These are phyloP conservation scores for Aspergillus sp. DNA, from an alignment of 2,329 filamentous ascomycete species.

Conservation along the genomic window DNA sequence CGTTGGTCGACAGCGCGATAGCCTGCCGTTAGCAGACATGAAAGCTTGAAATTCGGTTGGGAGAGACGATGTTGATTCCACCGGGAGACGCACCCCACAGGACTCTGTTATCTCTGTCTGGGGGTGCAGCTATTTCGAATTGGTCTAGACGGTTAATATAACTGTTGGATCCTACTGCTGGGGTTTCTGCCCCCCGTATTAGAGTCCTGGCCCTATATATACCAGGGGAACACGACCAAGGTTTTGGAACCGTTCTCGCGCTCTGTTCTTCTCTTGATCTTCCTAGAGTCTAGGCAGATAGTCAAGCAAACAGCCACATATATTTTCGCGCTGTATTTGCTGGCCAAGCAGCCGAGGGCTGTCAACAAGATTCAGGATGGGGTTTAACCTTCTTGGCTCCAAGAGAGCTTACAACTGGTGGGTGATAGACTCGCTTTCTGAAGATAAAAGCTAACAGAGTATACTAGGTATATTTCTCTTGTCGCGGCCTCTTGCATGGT, in stretches of 20 bases:
- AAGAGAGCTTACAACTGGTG: slow-evolving; percentile 36
- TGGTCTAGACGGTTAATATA: slow-evolving; percentile 14
- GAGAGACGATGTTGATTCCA: slow-evolving; percentile 19
- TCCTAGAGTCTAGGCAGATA: slow-evolving; percentile 6
- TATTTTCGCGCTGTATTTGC: not conserved
- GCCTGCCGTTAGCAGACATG: slow-evolving; percentile 31
- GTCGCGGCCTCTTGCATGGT: slow-evolving; percentile 74
- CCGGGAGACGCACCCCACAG: slow-evolving; percentile 12
- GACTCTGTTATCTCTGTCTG: slow-evolving; percentile 4
- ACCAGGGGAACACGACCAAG: not conserved
- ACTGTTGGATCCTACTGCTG: slow-evolving; percentile 14
- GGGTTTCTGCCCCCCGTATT: slow-evolving; percentile 1
- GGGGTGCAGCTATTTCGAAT: slow-evolving; percentile 4
- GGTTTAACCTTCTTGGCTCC: slow-evolving; percentile 17
- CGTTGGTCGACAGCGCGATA: slow-evolving; percentile 15
- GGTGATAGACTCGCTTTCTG: not conserved
- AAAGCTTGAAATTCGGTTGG: slow-evolving; percentile 11
- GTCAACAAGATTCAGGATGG: slow-evolving; percentile 19
- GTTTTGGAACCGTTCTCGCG: not conserved
- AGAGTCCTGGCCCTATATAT: not conserved
- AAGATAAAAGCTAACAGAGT: not conserved
- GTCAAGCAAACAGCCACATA: not conserved
- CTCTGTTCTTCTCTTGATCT: slow-evolving; percentile 4
- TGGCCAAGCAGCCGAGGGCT: slow-evolving; percentile 6
- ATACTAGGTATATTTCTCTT: slow-evolving; percentile 61